phyloP scores from a whole-genome alignment of 371 early-diverging fungal genomes.

The Circinella umbellata region DNA sequence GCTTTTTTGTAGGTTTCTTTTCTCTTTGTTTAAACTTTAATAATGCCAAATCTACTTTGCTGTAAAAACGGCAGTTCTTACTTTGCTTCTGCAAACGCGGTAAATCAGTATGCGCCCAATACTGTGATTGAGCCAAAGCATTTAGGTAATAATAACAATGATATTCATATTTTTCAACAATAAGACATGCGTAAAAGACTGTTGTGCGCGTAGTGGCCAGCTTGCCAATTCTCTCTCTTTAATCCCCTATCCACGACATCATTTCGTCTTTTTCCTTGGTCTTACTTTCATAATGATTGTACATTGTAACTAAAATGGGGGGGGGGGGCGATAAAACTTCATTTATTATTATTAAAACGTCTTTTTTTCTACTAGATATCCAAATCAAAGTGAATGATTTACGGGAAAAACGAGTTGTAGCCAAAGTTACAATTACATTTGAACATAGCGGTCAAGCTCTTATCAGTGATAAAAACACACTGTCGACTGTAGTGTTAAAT shows the following conservation, averaged over 20 bases:
- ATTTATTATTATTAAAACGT: not conserved
- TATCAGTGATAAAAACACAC: constrained; percentile 13
- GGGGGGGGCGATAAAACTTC: too few relatives aligned
- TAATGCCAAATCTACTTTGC: constrained; percentile 16
- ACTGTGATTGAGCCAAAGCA: constrained; percentile 49
- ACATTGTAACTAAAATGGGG: too few relatives aligned
- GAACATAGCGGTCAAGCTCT: constrained; percentile 23
- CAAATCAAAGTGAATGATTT: constrained; percentile 37
- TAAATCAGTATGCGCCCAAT: constrained; percentile 48
- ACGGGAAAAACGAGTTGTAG: constrained; percentile 17
- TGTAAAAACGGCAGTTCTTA: constrained; percentile 9
- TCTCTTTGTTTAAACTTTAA: not conserved
- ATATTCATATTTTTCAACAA: not conserved
- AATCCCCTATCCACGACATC: too few relatives aligned
- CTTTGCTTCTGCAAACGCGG: constrained; percentile 30
- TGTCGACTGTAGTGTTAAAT: constrained; percentile 30
- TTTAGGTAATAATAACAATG: constrained; percentile 22
- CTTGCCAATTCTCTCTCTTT: too few relatives aligned
- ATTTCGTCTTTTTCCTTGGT: too few relatives aligned
- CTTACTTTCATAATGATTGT: too few relatives aligned
- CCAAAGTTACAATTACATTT: constrained; percentile 38
- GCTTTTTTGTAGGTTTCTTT: not conserved
- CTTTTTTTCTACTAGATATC: constrained; percentile 33
- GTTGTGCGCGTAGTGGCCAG: too few relatives aligned
- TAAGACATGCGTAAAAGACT: too few relatives aligned